phyloP scores from a whole-genome alignment of 1,139 yeast species.

The Yamadazyma atlantica region DNA sequence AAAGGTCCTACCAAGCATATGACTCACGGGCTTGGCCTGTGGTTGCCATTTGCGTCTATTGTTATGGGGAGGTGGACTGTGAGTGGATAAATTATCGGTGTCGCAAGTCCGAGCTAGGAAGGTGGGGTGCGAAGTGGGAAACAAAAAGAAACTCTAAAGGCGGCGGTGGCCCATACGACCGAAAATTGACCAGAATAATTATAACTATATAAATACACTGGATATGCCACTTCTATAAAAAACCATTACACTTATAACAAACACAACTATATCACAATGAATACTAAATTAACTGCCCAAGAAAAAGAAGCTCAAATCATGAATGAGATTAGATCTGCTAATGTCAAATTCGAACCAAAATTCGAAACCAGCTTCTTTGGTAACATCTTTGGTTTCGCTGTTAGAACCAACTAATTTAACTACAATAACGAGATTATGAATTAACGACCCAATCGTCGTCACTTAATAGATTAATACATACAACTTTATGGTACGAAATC shows the following conservation, averaged over 20 bases:
- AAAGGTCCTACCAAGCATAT: not conserved
- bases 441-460: not conserved
- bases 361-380: conserved; percentile 47
- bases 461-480: conserved; percentile 10
- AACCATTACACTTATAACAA: no score
- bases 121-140: conserved; percentile 1
- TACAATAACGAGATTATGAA: not conserved
- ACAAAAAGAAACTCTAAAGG: not conserved
- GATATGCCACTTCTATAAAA: not conserved
- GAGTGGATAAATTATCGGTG: conserved; percentile 2
- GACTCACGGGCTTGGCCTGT: not conserved
- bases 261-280: conserved; percentile 1
- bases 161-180: conserved; percentile 3
- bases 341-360: conserved; percentile 39
- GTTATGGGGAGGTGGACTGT: not conserved
- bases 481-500: no score
- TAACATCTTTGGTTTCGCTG: conserved; percentile 40
- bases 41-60: not conserved
- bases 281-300: conserved; percentile 31
- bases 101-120: conserved; percentile 1
- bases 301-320: conserved; percentile 52
- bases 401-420: conserved; percentile 18
- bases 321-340: conserved; percentile 43
- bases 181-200: not conserved
- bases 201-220: conserved; percentile 1